phyloP scores from a whole-genome alignment of 176 grass and related monocot genomes.

The Juncus effusus region DNA sequence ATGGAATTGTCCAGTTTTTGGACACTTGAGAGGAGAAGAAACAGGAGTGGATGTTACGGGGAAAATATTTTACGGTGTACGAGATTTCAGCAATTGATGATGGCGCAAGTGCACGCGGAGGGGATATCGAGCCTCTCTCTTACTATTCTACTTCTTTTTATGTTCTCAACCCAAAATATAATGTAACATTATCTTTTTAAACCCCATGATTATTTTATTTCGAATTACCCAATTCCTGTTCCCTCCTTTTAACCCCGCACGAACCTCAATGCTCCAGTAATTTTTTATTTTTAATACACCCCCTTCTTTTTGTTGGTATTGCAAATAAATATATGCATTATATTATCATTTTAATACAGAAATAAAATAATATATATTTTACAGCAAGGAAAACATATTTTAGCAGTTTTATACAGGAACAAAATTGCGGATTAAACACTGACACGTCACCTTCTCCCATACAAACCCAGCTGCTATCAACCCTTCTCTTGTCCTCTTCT shows the following conservation, averaged over 20 bases:
- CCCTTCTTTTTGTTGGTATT: constrained; percentile 35
- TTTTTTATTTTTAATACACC: constrained; percentile 30
- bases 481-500: constrained; percentile 17
- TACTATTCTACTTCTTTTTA: too few relatives aligned
- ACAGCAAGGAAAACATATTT: constrained; percentile 24
- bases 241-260: constrained; percentile 26
- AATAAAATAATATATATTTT: constrained; percentile 12
- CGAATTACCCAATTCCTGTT: constrained; percentile 26
- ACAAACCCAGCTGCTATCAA: constrained; percentile 11
- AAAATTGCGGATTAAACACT: constrained; percentile 26
- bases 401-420: constrained; percentile 6
- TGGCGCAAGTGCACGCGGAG: constrained; percentile 48
- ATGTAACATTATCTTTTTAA: constrained; percentile 1
- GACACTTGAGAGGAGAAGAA: neutral
- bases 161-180: neutral
- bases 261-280: constrained; percentile 27
- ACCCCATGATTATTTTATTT: constrained; percentile 32
- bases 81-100: constrained; percentile 39
- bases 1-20: too few relatives aligned
- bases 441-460: constrained; percentile 36
- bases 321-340: constrained; percentile 2
- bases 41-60: neutral
- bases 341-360: neutral
- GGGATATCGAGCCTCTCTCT: constrained; percentile 27
- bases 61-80: constrained; percentile 23